Evolutionary conservation across 1,284 basidiomycete species (phyloP), one percentile per base, ranked within the genome.

Genomic region (Ganoderma lingzhi): DNA sequence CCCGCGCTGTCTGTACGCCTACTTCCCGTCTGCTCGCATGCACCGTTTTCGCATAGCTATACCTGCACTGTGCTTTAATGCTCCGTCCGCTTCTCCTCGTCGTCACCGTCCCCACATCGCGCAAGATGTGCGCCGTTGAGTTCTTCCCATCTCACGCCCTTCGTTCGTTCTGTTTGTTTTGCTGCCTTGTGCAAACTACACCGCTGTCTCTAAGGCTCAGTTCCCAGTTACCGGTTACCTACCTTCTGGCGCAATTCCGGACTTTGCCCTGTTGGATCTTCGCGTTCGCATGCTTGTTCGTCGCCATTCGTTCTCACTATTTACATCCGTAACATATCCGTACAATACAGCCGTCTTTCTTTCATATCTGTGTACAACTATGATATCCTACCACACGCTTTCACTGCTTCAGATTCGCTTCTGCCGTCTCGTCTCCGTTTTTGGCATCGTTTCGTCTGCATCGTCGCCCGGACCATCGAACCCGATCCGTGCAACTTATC

Each of bases 261-360:
- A 59, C 56, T 59, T 59, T 30, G 32, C 28, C 6, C 2, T 10
- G 19, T 61, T 41, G 39, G 39, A 41, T 58, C 62, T 42, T 63
- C 44, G 51, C 51, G 60, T 61, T 63, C 41, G 41, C 23, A 3
- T 8, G 17, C 45, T 56, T 61, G 32, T 58, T 45, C 53, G 41
- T 45, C 53, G 41, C 9, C 64, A 42, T 61, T 66, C 63, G 53
- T 35, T 67, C 66, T 59, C 30, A 30, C 32, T 72, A 73, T 73
- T 68, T 71, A 71, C 72, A 65, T 41, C 51, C 63, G 15, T 66
- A 62, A 69, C 64, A 69, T 73, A 68, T 70, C 70, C 64, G 42
- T 73, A 73, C 68, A 48, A 66, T 71, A 71, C 72, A 68, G 61
- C 64, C 60, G 30, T 62, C 51, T 37, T 55, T 61, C 53, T 39